Conservation (phyloP, 495 filamentous ascomycete species). For the Physcia stellaris region DNA sequence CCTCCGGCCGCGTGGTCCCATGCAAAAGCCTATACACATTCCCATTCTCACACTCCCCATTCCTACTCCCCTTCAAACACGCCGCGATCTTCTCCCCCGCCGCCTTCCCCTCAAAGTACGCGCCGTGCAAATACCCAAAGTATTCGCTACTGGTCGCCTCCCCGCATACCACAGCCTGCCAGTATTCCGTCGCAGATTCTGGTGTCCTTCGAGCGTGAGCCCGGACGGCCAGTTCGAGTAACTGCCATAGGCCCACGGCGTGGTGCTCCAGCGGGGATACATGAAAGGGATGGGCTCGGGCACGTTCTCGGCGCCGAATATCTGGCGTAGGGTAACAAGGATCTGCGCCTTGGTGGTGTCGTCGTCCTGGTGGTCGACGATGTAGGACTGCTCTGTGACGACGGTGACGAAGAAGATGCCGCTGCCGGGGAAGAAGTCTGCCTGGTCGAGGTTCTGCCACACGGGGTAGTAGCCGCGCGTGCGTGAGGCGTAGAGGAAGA, state of each 20-base stretch:
- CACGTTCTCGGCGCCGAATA: constrained; percentile 48
- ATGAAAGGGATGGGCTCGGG: constrained; percentile 56
- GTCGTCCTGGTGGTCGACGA: constrained; percentile 49
- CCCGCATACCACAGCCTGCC: constrained; percentile 53
- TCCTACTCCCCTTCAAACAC: constrained; percentile 19
- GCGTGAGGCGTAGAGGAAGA: constrained; percentile 57
- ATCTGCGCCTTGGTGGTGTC: constrained; percentile 45
- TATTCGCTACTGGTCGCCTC: constrained; percentile 57
- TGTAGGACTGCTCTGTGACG: constrained; percentile 43
- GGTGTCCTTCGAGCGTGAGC: constrained; percentile 52
- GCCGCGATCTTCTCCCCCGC: constrained; percentile 37
- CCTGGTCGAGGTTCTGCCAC: constrained; percentile 49
- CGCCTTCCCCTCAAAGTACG: constrained; percentile 47
- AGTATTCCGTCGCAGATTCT: constrained; percentile 59
- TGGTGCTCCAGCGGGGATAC: constrained; percentile 56
- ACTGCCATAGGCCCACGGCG: constrained; percentile 53
- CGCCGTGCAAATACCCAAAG: constrained; percentile 61
- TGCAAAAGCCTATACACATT: constrained; percentile 18
- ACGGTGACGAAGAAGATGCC: constrained; percentile 64
- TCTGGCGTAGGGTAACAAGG: constrained; percentile 45
- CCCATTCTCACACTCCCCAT: constrained; percentile 15
- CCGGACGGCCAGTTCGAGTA: constrained; percentile 65
- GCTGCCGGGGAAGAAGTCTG: constrained; percentile 47
- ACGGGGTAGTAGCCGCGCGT: constrained; percentile 56
- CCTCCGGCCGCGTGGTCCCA: constrained; percentile 13